These are phyloP conservation scores for Chytriomyces sp. DNA, from an alignment of 192 early-diverging fungal species.

Conservation along the genomic window DNA sequence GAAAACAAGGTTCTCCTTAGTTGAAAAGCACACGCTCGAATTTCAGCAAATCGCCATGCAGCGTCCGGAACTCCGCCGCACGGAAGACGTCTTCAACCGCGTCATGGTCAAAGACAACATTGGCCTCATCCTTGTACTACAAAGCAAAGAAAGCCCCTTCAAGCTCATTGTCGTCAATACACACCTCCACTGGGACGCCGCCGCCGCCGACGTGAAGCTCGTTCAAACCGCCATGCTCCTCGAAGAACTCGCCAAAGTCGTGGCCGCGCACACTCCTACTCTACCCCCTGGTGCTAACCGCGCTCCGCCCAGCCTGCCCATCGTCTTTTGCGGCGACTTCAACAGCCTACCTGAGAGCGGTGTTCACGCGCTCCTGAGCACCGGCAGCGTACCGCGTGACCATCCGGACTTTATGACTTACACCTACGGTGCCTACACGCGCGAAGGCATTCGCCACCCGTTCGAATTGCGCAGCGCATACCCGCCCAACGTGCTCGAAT, in stretches of 20 bases:
- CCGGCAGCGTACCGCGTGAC: slow-evolving; percentile 73
- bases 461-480: slow-evolving; percentile 85
- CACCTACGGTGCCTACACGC: slow-evolving; percentile 83
- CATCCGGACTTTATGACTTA: slow-evolving; percentile 82
- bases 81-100: slow-evolving; percentile 93
- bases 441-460: slow-evolving; percentile 78
- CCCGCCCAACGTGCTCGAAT: slow-evolving; percentile 59
- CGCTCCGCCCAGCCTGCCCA: slow-evolving; percentile 28
- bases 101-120: slow-evolving; percentile 98
- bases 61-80: slow-evolving; percentile 83
- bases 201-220: slow-evolving; percentile 90
- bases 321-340: slow-evolving; percentile 91
- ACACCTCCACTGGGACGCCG: slow-evolving; percentile 94
- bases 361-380: slow-evolving; percentile 87
- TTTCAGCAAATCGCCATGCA: slow-evolving; percentile 92
- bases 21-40: slow-evolving; percentile 89
- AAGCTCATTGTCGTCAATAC: slow-evolving; percentile 82
- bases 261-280: not conserved
- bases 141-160: slow-evolving; percentile 74
- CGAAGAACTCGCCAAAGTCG: slow-evolving; percentile 68
- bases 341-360: slow-evolving; percentile 89
- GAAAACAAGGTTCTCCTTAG: slow-evolving; percentile 66
- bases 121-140: slow-evolving; percentile 78
- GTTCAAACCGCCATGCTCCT: slow-evolving; percentile 93
- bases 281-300: not conserved